Evolutionary conservation across 805 yeast genomes (phyloP).

Genomic region (Lipomyces lipofer): DNA sequence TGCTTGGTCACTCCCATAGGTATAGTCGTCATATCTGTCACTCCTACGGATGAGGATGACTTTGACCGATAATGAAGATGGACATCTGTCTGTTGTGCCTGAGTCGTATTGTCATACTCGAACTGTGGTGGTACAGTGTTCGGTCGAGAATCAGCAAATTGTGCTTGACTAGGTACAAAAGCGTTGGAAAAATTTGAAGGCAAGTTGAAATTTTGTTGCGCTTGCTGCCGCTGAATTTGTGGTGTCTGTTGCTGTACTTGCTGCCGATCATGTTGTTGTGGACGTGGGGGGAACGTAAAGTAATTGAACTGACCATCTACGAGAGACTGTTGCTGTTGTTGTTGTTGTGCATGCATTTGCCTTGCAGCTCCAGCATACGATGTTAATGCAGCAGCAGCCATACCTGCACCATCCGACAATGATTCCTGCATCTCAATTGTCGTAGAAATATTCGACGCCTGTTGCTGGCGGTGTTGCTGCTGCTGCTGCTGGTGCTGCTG

Average conservation of each 20-base stretch:
- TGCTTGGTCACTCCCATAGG: background rate
- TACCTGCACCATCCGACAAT: conserved; percentile 10
- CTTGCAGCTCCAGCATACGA: background rate
- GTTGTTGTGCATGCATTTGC: too few species aligned
- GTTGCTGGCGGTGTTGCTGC: background rate
- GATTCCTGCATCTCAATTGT: conserved; percentile 1
- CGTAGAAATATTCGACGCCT: too few species aligned
- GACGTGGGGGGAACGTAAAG: background rate
- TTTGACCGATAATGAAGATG: background rate
- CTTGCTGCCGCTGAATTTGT: conserved; percentile 12
- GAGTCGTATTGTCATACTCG: background rate
- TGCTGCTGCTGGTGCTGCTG: background rate
- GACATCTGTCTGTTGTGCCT: background rate
- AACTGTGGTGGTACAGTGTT: background rate
- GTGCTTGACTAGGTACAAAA: too few species aligned
- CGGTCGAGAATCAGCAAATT: background rate
- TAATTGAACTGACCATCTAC: too few species aligned
- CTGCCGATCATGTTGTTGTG: conserved; percentile 11
- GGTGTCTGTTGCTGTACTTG: conserved; percentile 3
- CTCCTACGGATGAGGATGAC: background rate
- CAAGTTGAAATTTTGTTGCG: background rate
- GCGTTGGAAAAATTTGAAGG: background rate
- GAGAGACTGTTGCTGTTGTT: too few species aligned
- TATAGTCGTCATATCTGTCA: background rate
- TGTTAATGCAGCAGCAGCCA: conserved; percentile 12